A percentile compares a stretch with the other conserved stretches of the same genome.
Conservation (phyloP, 2,329 filamentous ascomycete species). For the Alternaria rosae region DNA sequence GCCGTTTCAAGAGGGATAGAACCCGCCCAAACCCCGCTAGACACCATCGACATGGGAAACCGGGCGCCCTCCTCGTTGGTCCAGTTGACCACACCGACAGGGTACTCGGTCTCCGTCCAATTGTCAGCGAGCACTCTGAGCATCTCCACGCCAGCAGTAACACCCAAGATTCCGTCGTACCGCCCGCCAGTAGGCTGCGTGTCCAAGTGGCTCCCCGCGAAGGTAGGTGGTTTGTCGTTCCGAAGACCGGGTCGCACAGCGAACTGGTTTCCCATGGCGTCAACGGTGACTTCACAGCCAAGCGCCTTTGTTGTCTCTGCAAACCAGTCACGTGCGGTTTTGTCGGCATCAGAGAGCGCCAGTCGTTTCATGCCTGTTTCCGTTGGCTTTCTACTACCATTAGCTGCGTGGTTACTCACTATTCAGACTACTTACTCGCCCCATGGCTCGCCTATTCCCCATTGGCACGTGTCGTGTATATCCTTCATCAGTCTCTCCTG, state of each 20-base stretch:
- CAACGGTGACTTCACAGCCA: slow-evolving; percentile 72
- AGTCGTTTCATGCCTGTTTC: slow-evolving; percentile 82
- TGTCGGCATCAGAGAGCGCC: slow-evolving; percentile 74
- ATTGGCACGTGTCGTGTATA: slow-evolving; percentile 71
- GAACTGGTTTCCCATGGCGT: slow-evolving; percentile 84
- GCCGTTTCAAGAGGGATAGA: slow-evolving; percentile 66
- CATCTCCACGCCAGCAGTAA: slow-evolving; percentile 76
- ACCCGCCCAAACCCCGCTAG: slow-evolving; percentile 80
- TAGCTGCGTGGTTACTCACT: background rate
- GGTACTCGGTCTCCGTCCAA: slow-evolving; percentile 71
- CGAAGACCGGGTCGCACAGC: slow-evolving; percentile 70
- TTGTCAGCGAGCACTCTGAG: slow-evolving; percentile 72
- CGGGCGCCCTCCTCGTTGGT: slow-evolving; percentile 85
- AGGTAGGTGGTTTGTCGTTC: slow-evolving; percentile 66
- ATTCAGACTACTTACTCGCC: slow-evolving; percentile 60
- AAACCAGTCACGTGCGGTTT: slow-evolving; percentile 78
- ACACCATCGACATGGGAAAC: slow-evolving; percentile 77
- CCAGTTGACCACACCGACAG: slow-evolving; percentile 79
- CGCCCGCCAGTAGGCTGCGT: slow-evolving; percentile 67
- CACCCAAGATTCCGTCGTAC: slow-evolving; percentile 80
- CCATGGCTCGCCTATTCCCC: slow-evolving; percentile 71
- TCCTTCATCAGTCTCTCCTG: slow-evolving; percentile 67
- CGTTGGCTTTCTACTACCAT: slow-evolving; percentile 55
- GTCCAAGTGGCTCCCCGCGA: slow-evolving; percentile 71
- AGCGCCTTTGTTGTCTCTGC: slow-evolving; percentile 66